Evolutionary conservation across 768 basidiomycete species (phyloP), one percentile per base, ranked within the genome.

Genomic region (Multifurca ochricompacta): DNA sequence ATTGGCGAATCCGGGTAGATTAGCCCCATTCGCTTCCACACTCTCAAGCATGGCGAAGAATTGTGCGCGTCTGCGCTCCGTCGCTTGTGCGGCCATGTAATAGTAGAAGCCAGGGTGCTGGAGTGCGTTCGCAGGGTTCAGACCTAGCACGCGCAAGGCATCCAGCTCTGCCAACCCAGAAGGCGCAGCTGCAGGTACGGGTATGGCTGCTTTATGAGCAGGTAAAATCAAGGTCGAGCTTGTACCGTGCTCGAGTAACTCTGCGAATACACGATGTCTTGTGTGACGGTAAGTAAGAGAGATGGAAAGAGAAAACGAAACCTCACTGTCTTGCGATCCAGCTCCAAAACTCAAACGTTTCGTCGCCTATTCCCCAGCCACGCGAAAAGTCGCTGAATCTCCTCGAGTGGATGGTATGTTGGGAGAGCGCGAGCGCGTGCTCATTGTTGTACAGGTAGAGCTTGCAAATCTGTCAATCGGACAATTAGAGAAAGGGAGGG

Each of bases 301-400:
- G 32, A 37, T 32, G 27, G 13, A 23, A 28, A 35, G 34, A 19
- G 31, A 44, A 19, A 39, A n/a, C 3, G 14, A 34, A 16, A 76
- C 86, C 52, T 63, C 13, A 92, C 90, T 96, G 93, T 65, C 92
- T 75, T 7, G 91, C 87, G 51, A 93, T 75, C 95, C 94, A 99
- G 60, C 88, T 89, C 95, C 95, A 97, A 65, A 85, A 97, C 66
- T 98, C 96, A 60, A 90, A 97, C 0, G 91, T 96, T 64, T 93
- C 90, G 63, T 94, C 91, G 14, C 93, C 94, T 51, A 97, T 97
- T 7, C 91, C 90, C 95, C 96, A 97, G 1, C 86, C 85, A 18
- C 87, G 73, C 5, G 88, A 87, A 60, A 99, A 81, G 63, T 92
- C 90, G 5, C 84, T 78, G 61, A 96, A 95, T 57, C 81, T 81